A percentile compares a stretch with the other conserved stretches of the same genome.
These are phyloP conservation scores for Globisporangium orthogonon DNA, from an alignment of 352 stramenopile species.

Conservation along the genomic window DNA sequence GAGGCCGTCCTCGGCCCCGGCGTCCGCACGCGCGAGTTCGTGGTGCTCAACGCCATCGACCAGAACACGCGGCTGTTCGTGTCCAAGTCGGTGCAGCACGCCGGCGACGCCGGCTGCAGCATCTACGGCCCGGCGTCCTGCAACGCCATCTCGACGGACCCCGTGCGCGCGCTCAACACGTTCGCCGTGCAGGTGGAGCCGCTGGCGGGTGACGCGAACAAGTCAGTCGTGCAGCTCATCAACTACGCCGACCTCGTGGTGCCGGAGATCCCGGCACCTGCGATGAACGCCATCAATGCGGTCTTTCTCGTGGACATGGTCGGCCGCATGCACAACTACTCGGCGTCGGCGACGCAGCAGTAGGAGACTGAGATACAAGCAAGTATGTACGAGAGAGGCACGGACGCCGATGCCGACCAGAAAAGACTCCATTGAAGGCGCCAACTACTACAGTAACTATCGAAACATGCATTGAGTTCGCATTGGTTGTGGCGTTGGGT, in stretches of 20 bases:
- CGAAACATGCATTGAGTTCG: not conserved
- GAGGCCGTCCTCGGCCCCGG: constrained; percentile 10
- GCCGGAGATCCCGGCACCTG: constrained; percentile 13
- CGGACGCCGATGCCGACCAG: too few species aligned
- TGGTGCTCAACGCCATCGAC: constrained; percentile 17
- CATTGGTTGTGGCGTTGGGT: not conserved
- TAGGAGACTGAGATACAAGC: not conserved
- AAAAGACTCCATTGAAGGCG: too few species aligned
- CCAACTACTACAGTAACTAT: not conserved
- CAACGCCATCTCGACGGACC: constrained; percentile 16
- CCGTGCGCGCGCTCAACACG: constrained; percentile 14
- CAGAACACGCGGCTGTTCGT: constrained; percentile 9
- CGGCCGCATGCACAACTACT: constrained; percentile 11
- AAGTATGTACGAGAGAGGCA: too few species aligned
- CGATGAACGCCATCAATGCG: constrained; percentile 22
- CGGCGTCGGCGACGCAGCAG: not conserved
- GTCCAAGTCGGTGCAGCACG: constrained; percentile 16
- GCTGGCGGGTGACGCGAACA: constrained; percentile 13
- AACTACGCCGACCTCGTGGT: constrained; percentile 22
- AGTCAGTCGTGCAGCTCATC: constrained; percentile 18
- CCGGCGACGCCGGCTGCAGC: constrained; percentile 12
- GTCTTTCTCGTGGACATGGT: constrained; percentile 21
- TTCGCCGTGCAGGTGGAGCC: constrained; percentile 17
- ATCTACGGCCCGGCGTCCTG: constrained; percentile 15
- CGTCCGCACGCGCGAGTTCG: constrained; percentile 3